Evolutionary conservation across 2,329 filamentous ascomycete genomes (phyloP).

Genomic region (Huntiella abstrusa): DNA sequence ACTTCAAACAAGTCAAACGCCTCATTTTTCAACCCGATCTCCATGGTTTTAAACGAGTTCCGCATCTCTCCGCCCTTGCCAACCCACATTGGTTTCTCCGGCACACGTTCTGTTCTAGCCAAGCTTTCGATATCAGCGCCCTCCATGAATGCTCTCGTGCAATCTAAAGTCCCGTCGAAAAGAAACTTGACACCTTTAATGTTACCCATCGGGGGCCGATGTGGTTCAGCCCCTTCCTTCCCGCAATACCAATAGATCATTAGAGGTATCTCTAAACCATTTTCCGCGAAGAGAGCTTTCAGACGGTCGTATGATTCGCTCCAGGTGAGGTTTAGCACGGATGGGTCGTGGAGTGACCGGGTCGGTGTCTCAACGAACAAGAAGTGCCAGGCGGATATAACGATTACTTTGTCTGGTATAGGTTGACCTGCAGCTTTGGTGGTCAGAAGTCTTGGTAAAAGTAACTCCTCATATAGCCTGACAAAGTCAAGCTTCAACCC

Average conservation of each 20-base stretch:
- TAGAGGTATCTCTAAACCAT: constrained; percentile 41
- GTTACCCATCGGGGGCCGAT: constrained; percentile 35
- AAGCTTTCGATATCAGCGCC: constrained; percentile 26
- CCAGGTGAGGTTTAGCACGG: background rate
- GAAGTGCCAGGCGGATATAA: constrained; percentile 43
- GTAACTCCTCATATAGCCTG: constrained; percentile 13
- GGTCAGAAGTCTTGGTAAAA: constrained; percentile 27
- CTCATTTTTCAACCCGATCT: constrained; percentile 32
- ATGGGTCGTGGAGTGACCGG: background rate
- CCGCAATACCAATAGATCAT: constrained; percentile 44
- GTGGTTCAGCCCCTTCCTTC: constrained; percentile 25
- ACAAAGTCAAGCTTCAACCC: too few relatives aligned
- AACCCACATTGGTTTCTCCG: constrained; percentile 14
- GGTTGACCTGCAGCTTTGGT: constrained; percentile 32
- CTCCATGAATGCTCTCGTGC: constrained; percentile 32
- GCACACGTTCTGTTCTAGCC: constrained; percentile 16
- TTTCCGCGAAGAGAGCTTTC: constrained; percentile 17
- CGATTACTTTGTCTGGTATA: constrained; percentile 45
- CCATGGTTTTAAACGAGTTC: constrained; percentile 26
- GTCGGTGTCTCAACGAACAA: constrained; percentile 14
- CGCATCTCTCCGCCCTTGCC: constrained; percentile 17
- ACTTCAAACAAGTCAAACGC: constrained; percentile 21
- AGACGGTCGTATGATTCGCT: constrained; percentile 21
- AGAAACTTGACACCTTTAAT: constrained; percentile 28
- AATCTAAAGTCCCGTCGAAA: too few relatives aligned